Base-by-base conservation (phyloP, 2,329 filamentous ascomycete genomes). In the Exserohilum rostratum region DNA sequence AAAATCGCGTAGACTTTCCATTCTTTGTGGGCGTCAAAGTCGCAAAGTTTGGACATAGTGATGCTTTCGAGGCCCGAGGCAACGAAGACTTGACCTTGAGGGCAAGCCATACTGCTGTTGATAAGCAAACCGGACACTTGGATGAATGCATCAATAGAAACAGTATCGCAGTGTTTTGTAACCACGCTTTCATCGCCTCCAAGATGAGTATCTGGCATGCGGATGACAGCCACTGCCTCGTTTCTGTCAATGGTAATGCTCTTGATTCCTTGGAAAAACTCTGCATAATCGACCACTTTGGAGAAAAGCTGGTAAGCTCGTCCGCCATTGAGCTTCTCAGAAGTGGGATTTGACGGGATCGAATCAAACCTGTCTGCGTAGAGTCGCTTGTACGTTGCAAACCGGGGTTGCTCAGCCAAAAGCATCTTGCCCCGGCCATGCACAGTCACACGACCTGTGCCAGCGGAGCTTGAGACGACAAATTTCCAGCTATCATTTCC, bases 251-350 rank as follows among this genome's bases (percentile, higher is more conserved):
- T 60, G 15, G 46, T 49, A 29, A 65, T 49, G 37, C 35, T 46
- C 7, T 48, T 11, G 9, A 64, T 64, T 2, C 61, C 61, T 15
- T 53, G 50, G 13, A 62, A 40, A n/a, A 61, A 54, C 6, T 48
- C 45, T 6, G 50, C 55, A 25, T 62, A 64, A n/a, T 46, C 29
- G 20, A 64, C 55, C 17, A 64, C 61, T 18, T 55, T 47, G 2
- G 57, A 60, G 44, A 64, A 64, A 11, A 64, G 35, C 13, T 50
- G 46, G 34, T 62, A 64, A 2, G 59, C 61, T 31, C 61, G 59
- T 37, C 40, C 48, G 18, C 51, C 44, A 30, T 49, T 46, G n/a
- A 64, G 33, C 18, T 44, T 52, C 47, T 64, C 61, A 5, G 52
- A 38, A 10, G 33, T 46, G 9, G 38, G 44, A 12, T 17, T 50